Conservation (phyloP, 352 stramenopile species). For the Globisporangium parvum region DNA sequence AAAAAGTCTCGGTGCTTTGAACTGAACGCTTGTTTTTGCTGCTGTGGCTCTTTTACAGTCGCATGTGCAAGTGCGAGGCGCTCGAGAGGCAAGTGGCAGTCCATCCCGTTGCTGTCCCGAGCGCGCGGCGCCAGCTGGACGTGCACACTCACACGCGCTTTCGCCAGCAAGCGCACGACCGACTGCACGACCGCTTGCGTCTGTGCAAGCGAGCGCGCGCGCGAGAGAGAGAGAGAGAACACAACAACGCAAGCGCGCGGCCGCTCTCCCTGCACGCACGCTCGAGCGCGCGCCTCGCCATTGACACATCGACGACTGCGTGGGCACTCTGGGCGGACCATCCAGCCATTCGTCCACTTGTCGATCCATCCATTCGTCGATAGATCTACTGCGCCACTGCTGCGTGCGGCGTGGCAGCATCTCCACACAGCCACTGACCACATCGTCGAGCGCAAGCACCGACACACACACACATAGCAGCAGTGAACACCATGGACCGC, state of each 20-base stretch:
- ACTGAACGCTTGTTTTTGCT: neutral
- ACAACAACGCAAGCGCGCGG: too few species aligned
- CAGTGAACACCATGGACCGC: constrained; percentile 53
- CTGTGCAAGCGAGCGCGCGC: neutral
- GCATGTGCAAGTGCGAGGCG: too few species aligned
- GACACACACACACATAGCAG: neutral
- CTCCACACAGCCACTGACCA: neutral
- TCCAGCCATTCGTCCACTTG: too few species aligned
- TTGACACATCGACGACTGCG: too few species aligned
- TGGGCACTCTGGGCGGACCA: too few species aligned
- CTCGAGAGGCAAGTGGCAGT: neutral
- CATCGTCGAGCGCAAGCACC: neutral
- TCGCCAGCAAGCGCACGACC: constrained; percentile 1
- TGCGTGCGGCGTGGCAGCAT: too few species aligned
- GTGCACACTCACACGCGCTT: constrained; percentile 6
- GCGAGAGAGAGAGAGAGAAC: neutral
- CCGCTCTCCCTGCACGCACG: neutral
- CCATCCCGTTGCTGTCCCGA: neutral
- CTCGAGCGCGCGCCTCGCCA: too few species aligned
- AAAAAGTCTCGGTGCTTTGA: neutral
- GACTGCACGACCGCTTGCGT: too few species aligned
- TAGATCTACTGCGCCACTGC: too few species aligned
- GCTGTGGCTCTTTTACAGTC: neutral
- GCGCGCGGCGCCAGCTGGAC: neutral
- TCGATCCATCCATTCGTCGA: neutral